Evolutionary conservation across 2,329 filamentous ascomycete genomes (phyloP), one percentile per base, ranked within the genome.

Genomic region (Sphaerulina populicola): DNA sequence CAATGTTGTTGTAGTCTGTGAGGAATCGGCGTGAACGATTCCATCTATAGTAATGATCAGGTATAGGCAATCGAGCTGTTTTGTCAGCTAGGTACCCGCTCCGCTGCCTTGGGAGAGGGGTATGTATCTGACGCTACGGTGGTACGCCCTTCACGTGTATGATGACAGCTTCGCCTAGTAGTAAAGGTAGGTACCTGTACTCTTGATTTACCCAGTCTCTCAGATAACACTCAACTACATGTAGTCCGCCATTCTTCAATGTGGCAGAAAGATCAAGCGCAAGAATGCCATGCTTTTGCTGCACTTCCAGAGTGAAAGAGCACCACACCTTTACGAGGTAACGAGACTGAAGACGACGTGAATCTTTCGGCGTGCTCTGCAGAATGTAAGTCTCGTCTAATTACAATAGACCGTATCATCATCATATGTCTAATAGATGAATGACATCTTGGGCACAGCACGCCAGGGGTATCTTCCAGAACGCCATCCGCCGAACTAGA

Each of bases 11-110:
- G n/a, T 46, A 14, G 23, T 39, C 18, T 6, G n/a, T 23, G 15
- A 27, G 14, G 23, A 18, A 18, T 18, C 2, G 18, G 18, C 18
- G 18, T 18, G 18, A 18, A 18, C 2, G 18, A 18, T 7, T 18
- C 12, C 27, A 33, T 33, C 30, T 33, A 21, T 33, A 0, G 31
- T 38, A 0, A 40, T 38, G 12, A 18, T 38, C n/a, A n/a, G n/a
- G n/a, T n/a, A n/a, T n/a, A n/a, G n/a, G n/a, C n/a, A 18, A 18
- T 3, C 18, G 18, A 21, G 37, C 37, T 39, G 39, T 49, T 49
- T 49, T 18, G 46, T 49, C 46, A 42, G 46, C 39, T 21, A 23
- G n/a, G n/a, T n/a, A n/a, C n/a, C n/a, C n/a, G n/a, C n/a, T n/a
- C 4, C 6, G 18, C 18, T 21, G 33, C 14, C 9, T 29, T 18